phyloP scores from a whole-genome alignment of 1,284 basidiomycete species.

The Sanghuangporus weigelae region DNA sequence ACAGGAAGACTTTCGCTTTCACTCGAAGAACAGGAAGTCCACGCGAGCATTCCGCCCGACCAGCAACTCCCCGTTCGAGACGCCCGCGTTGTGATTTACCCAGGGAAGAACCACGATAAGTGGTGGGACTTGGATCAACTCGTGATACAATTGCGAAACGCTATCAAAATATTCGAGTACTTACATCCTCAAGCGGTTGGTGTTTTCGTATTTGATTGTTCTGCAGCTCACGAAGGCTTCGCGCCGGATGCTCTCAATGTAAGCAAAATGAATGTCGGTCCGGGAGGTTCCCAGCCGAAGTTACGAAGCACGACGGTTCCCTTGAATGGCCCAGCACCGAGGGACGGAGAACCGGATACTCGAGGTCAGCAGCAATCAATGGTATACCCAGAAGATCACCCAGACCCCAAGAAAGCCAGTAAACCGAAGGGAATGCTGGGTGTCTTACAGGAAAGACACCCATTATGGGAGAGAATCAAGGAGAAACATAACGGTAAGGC shows the following conservation, averaged over 20 bases:
- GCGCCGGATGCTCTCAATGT: slow-evolving; percentile 22
- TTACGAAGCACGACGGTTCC: slow-evolving; percentile 21
- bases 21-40: slow-evolving; percentile 16
- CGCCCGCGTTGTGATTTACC: slow-evolving; percentile 19
- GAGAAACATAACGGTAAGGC: slow-evolving; percentile 13
- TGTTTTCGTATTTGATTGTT: slow-evolving; percentile 22
- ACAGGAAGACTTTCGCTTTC: slow-evolving; percentile 21
- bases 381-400: slow-evolving; percentile 18
- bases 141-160: slow-evolving; percentile 12
- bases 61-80: slow-evolving; percentile 17
- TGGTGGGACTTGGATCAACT: slow-evolving; percentile 21
- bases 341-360: slow-evolving; percentile 6
- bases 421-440: slow-evolving; percentile 22
- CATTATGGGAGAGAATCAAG: slow-evolving; percentile 10
- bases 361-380: slow-evolving; percentile 14
- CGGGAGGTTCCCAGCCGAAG: slow-evolving; percentile 20
- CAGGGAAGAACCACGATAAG: slow-evolving; percentile 19
- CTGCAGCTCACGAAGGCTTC: slow-evolving; percentile 21
- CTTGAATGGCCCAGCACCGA: slow-evolving; percentile 17
- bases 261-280: slow-evolving; percentile 23
- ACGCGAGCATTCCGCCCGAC: slow-evolving; percentile 18
- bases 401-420: slow-evolving; percentile 13
- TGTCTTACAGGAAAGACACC: slow-evolving; percentile 19
- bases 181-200: slow-evolving; percentile 13
- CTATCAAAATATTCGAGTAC: slow-evolving; percentile 17